Conservation (phyloP, 495 filamentous ascomycete genomes). For the Aspergillus leporis region DNA sequence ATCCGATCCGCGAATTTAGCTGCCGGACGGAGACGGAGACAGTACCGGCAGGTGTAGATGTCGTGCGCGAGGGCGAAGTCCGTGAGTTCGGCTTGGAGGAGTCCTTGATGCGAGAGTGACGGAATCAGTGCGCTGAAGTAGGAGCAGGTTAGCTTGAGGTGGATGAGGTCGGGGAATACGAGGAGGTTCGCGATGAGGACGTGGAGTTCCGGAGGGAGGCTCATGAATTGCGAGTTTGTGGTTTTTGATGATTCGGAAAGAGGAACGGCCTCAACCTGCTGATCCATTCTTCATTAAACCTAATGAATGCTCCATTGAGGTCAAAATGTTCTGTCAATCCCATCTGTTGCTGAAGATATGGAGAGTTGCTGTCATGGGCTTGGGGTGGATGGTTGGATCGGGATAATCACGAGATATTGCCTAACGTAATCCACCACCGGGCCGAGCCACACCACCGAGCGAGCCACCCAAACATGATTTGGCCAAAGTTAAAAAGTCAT, state of each 20-base stretch:
- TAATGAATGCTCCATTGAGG: not conserved
- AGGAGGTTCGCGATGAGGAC: slow-evolving; percentile 54
- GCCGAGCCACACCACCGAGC: no score
- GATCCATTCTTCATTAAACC: not conserved
- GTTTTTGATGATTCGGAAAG: not conserved
- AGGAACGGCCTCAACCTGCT: not conserved
- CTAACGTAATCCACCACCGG: no score
- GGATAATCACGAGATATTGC: not conserved
- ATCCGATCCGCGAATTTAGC: slow-evolving; percentile 34
- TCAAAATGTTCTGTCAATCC: not conserved
- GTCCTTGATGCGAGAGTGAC: slow-evolving; percentile 24
- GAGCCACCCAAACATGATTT: no score
- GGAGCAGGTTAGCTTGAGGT: slow-evolving; percentile 49
- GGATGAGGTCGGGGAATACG: slow-evolving; percentile 54
- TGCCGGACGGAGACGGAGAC: slow-evolving; percentile 32
- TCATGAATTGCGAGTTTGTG: not conserved
- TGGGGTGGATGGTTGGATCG: not conserved
- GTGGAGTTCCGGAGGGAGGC: slow-evolving; percentile 60
- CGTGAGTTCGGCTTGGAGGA: slow-evolving; percentile 29
- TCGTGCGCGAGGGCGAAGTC: slow-evolving; percentile 26
- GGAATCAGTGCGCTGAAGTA: slow-evolving; percentile 31
- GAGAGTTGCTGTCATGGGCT: no score
- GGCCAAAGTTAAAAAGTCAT: no score
- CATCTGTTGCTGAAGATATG: not conserved
- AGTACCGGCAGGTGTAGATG: slow-evolving; percentile 41